These are phyloP conservation scores for Geranomyces variabilis DNA, from an alignment of 192 early-diverging fungal species.

Conservation along the genomic window DNA sequence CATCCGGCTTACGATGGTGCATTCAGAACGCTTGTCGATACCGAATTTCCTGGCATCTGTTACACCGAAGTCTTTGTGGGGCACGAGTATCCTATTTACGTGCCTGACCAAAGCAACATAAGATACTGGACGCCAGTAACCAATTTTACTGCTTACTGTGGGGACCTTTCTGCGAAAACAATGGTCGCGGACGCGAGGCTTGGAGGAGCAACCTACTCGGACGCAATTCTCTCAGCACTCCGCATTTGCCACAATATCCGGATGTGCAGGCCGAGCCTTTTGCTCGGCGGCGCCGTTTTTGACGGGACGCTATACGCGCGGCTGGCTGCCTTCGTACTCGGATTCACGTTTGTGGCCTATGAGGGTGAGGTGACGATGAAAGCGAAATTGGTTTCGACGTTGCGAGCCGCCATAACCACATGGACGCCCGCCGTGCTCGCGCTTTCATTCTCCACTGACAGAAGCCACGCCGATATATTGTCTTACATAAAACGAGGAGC, in stretches of 20 bases:
- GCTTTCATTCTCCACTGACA: background rate
- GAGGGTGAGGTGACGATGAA: slow-evolving; percentile 2
- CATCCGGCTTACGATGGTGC: background rate
- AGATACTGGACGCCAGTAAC: background rate
- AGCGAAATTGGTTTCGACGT: background rate
- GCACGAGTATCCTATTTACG: slow-evolving; percentile 11
- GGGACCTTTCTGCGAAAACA: background rate
- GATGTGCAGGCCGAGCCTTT: background rate
- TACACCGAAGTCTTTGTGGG: slow-evolving; percentile 12
- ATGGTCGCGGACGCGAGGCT: no score
- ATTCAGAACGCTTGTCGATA: slow-evolving; percentile 1
- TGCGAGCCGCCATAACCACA: background rate
- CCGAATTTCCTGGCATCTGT: background rate
- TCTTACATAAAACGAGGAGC: slow-evolving; percentile 3
- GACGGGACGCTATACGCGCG: background rate
- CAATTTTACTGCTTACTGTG: background rate
- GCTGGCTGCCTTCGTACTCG: background rate
- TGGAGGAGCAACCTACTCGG: background rate
- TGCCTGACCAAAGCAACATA: background rate
- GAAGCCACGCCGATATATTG: background rate
- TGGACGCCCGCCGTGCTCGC: background rate
- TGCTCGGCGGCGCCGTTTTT: background rate
- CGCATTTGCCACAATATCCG: background rate
- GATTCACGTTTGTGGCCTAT: background rate
- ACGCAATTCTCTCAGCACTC: background rate